Evolutionary conservation across 139 green algal genomes (phyloP).

Genomic region (Penium margaritaceum): DNA sequence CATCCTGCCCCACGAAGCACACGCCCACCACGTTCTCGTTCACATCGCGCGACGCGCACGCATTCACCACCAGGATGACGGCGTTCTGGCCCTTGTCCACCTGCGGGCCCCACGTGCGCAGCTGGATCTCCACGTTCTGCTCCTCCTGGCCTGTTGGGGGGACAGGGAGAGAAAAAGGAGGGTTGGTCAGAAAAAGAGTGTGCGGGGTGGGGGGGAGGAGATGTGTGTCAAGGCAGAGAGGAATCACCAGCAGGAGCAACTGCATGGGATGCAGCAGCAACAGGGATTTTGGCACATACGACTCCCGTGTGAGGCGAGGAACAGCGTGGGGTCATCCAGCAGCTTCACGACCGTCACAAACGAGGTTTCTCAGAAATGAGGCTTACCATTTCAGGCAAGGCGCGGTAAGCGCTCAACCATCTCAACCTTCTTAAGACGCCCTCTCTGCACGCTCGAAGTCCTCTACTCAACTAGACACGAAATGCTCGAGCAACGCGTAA

Average conservation of each 20-base stretch:
- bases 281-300: too few relatives aligned
- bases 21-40: slow-evolving; percentile 47
- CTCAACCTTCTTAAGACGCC: too few relatives aligned
- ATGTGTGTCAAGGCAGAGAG: background rate
- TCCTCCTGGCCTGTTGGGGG: slow-evolving; percentile 34
- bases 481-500: too few relatives aligned
- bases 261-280: background rate
- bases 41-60: slow-evolving; percentile 40
- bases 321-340: too few relatives aligned
- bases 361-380: too few relatives aligned
- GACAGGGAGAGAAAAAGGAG: background rate
- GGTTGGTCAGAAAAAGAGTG: background rate
- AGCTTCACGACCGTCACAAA: too few relatives aligned
- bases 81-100: slow-evolving; percentile 16
- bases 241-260: background rate
- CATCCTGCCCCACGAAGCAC: slow-evolving; percentile 47
- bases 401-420: too few relatives aligned
- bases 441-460: too few relatives aligned
- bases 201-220: background rate
- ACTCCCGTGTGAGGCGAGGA: too few relatives aligned
- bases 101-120: slow-evolving; percentile 23
- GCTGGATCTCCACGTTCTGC: slow-evolving; percentile 47
- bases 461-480: too few relatives aligned
- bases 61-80: slow-evolving; percentile 46
- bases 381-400: too few relatives aligned